Evolutionary conservation across 177 flowering plant species (phyloP).

Genomic region (Vitis hybrid): DNA sequence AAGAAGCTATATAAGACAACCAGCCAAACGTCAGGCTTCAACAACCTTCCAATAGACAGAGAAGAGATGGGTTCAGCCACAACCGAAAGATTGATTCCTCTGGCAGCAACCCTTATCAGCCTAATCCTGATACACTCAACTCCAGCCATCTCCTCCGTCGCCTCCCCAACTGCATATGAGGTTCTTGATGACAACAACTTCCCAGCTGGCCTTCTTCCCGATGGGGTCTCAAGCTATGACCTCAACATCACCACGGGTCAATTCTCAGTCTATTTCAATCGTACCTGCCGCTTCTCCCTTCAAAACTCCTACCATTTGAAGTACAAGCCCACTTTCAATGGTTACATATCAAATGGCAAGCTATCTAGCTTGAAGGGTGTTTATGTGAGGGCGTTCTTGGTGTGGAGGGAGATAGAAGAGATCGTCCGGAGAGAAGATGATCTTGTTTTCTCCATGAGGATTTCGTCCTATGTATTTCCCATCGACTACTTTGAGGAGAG

Average conservation of each 20-base stretch:
- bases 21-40: not conserved
- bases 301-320: slow-evolving; percentile 35
- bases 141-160: not conserved
- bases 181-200: slow-evolving; percentile 23
- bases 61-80: too few species aligned
- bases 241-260: slow-evolving; percentile 27
- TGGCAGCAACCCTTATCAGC: not conserved
- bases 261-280: slow-evolving; percentile 28
- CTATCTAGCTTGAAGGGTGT: slow-evolving; percentile 34
- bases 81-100: not conserved
- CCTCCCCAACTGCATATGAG: slow-evolving; percentile 25
- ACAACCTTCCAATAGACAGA: too few species aligned
- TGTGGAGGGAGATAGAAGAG: slow-evolving; percentile 42
- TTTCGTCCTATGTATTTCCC: slow-evolving; percentile 35
- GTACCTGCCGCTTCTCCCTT: slow-evolving; percentile 35
- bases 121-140: not conserved
- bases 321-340: slow-evolving; percentile 37
- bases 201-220: slow-evolving; percentile 36
- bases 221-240: slow-evolving; percentile 27
- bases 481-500: slow-evolving; percentile 36
- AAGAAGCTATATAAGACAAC: not conserved
- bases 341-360: slow-evolving; percentile 24
- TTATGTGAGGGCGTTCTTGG: slow-evolving; percentile 35
- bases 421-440: slow-evolving; percentile 27
- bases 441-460: slow-evolving; percentile 41